phyloP scores from a whole-genome alignment of 352 stramenopile species.

The Phytophthora boehmeriae region DNA sequence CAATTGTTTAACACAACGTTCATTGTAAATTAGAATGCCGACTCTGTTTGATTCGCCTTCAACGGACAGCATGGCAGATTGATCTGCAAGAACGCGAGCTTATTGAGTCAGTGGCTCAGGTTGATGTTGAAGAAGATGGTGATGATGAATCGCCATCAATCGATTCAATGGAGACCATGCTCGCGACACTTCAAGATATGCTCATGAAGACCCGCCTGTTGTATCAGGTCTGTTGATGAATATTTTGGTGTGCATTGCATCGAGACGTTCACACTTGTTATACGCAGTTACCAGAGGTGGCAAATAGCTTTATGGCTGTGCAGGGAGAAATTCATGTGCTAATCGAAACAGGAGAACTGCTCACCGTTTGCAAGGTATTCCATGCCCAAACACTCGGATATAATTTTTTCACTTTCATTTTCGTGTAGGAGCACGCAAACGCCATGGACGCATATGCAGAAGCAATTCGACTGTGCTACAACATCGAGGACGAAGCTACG shows the following conservation, averaged over 20 bases:
- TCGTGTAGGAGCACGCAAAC: slow-evolving; percentile 33
- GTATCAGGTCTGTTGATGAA: slow-evolving; percentile 34
- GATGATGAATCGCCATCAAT: slow-evolving; percentile 1
- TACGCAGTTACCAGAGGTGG: slow-evolving; percentile 34
- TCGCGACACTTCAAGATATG: slow-evolving; percentile 22
- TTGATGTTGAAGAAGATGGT: neutral
- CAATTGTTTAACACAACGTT: neutral
- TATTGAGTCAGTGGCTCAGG: no score
- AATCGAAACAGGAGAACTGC: slow-evolving; percentile 50
- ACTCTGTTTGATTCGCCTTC: slow-evolving; percentile 37
- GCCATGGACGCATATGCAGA: slow-evolving; percentile 42
- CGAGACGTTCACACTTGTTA: neutral
- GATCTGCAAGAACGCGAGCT: slow-evolving; percentile 1
- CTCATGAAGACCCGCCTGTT: slow-evolving; percentile 36
- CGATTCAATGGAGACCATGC: slow-evolving; percentile 14
- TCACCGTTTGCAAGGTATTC: slow-evolving; percentile 36
- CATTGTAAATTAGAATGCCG: slow-evolving; percentile 17
- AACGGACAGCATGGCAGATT: slow-evolving; percentile 36
- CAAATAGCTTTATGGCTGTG: slow-evolving; percentile 28
- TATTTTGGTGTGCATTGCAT: slow-evolving; percentile 1
- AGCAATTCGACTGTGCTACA: slow-evolving; percentile 52
- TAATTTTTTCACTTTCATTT: neutral
- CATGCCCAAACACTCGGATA: neutral
- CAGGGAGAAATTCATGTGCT: slow-evolving; percentile 56
- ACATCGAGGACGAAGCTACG: slow-evolving; percentile 49